Conservation (phyloP, 257 asterid genomes). For the Marsdenia floribunda region DNA sequence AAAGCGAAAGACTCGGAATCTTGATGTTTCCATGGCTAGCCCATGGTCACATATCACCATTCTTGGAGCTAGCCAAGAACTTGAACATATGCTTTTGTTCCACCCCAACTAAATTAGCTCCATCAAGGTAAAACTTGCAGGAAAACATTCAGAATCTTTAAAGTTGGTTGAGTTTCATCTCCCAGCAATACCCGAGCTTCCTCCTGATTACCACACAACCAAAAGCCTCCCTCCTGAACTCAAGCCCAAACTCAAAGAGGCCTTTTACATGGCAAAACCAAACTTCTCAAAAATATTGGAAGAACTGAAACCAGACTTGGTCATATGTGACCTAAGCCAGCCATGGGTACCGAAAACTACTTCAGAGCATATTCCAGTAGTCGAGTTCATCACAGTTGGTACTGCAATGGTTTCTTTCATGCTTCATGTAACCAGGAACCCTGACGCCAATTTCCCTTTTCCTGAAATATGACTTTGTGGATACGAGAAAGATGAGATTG, state of each 20-base stretch:
- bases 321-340: constrained; percentile 29
- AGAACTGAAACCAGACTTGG: constrained; percentile 6
- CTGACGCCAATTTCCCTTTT: constrained; percentile 1
- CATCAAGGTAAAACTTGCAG: constrained; percentile 24
- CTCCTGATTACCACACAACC: constrained; percentile 41
- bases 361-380: constrained; percentile 22
- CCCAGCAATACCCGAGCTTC: constrained; percentile 27
- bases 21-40: constrained; percentile 48
- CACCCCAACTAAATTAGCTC: constrained; percentile 34
- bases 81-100: constrained; percentile 37
- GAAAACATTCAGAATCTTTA: constrained; percentile 18
- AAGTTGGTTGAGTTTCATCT: constrained; percentile 32
- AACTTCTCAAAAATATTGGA: constrained; percentile 19
- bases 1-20: neutral
- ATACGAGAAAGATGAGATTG: neutral
- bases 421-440: neutral
- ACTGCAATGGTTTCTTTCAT: constrained; percentile 32
- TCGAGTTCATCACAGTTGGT: constrained; percentile 34
- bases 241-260: constrained; percentile 33
- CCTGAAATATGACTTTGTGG: constrained; percentile 4
- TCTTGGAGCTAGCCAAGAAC: constrained; percentile 43
- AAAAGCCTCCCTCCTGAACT: constrained; percentile 49
- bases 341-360: constrained; percentile 40
- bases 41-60: constrained; percentile 48
- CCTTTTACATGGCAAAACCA: constrained; percentile 29